Evolutionary conservation across 2,329 filamentous ascomycete species (phyloP), one percentile per base, ranked within the genome.

Genomic region (Ceratocystis papillata): DNA sequence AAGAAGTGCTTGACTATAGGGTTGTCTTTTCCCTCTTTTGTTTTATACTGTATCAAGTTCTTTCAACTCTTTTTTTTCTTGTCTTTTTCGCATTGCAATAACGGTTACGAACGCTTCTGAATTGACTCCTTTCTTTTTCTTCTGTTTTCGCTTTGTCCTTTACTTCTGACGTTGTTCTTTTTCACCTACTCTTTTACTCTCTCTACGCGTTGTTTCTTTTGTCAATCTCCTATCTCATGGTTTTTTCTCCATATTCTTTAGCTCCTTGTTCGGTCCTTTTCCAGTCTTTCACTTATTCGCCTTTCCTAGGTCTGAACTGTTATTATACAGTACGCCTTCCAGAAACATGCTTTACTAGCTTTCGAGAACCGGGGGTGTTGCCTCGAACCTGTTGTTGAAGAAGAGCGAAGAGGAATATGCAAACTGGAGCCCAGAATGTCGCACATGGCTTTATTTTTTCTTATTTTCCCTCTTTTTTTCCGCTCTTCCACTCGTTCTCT

Each of bases 101-200:
- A 66, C 64, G 64, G 55, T 65, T 65, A 68, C 65, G 69, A 69
- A 67, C 57, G 65, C 65, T 68, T 68, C 60, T 66, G 59, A 65
- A 41, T 65, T 41, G 53, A 59, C 17, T 59, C 25, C 5, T 53
- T 53, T 53, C 12, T 53, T 17, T 53, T 53, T 53, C 20, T 53
- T 53, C 5, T 48, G 8, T 20, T 62, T 25, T 20, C 20, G 33
- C 61, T 44, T 60, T 53, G 46, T 64, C 62, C 37, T 62, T 25
- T 63, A 55, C 45, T 67, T 66, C 20, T 63, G 12, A 59, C 41
- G 50, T 67, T 65, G 60, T 65, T 67, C 53, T 63, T 33, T 57
- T 37, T 45, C n/a, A 55, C 6, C 44, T 2, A 62, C 59, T 30
- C 44, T 30, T 66, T 63, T 37, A 5, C 55, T 37, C 55, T 62